Percentiles rank a stretch among this genome's conserved stretches.
Evolutionary conservation across 345 rosid species (phyloP).

Genomic region (Firmiana major): DNA sequence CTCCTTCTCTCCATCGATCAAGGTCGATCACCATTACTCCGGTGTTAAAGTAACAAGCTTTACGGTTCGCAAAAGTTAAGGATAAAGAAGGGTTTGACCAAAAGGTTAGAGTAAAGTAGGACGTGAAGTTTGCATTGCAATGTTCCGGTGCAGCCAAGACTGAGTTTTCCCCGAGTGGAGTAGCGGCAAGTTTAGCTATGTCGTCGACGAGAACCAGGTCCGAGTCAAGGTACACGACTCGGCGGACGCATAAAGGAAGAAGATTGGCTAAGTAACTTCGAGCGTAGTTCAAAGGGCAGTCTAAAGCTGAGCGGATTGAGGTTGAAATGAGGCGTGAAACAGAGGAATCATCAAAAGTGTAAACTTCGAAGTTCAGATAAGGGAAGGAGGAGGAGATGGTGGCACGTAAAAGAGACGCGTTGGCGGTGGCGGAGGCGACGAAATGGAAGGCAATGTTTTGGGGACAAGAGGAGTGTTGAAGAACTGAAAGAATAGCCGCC

Average conservation of each 20-base stretch:
- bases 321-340: slow-evolving; percentile 75
- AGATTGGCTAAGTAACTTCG: slow-evolving; percentile 76
- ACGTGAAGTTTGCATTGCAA: slow-evolving; percentile 89
- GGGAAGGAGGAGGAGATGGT: slow-evolving; percentile 81
- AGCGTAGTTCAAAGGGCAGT: slow-evolving; percentile 87
- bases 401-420: slow-evolving; percentile 46
- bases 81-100: slow-evolving; percentile 75
- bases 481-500: slow-evolving; percentile 85
- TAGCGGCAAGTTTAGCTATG: slow-evolving; percentile 65
- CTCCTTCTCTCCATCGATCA: slow-evolving; percentile 71
- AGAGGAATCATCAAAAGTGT: slow-evolving; percentile 57
- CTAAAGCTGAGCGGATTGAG: slow-evolving; percentile 87
- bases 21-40: slow-evolving; percentile 96
- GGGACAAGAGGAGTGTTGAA: slow-evolving; percentile 92
- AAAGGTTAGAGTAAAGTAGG: slow-evolving; percentile 65
- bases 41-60: slow-evolving; percentile 71
- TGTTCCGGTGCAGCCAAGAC: slow-evolving; percentile 92
- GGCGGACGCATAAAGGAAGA: slow-evolving; percentile 69
- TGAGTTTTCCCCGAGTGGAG: slow-evolving; percentile 47
- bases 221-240: slow-evolving; percentile 86
- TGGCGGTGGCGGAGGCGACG: slow-evolving; percentile 61
- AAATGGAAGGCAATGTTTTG: slow-evolving; percentile 81
- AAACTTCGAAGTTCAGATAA: slow-evolving; percentile 62
- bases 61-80: slow-evolving; percentile 53
- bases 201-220: slow-evolving; percentile 87